These are phyloP conservation scores for Pezicula rhizophila DNA, from an alignment of 2,329 filamentous ascomycete species.

Conservation along the genomic window DNA sequence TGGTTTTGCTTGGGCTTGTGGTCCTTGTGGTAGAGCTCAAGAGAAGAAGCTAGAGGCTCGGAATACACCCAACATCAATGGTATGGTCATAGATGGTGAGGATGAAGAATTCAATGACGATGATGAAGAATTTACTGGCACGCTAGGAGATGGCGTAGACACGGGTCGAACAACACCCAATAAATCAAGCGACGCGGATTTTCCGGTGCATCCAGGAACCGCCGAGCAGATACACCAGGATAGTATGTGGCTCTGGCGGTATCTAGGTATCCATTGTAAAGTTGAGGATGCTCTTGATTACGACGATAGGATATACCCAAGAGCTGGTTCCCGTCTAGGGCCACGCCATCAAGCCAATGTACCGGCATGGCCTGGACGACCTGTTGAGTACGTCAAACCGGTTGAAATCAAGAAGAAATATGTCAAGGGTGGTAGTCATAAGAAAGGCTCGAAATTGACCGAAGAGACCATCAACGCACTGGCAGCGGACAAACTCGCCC, in stretches of 20 bases:
- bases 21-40: slow-evolving; percentile 90
- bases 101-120: slow-evolving; percentile 60
- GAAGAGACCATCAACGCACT: slow-evolving; percentile 75
- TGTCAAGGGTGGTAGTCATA: slow-evolving; percentile 53
- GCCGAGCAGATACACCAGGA: slow-evolving; percentile 87
- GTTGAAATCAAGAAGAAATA: slow-evolving; percentile 77
- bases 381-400: slow-evolving; percentile 86
- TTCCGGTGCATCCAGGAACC: slow-evolving; percentile 54
- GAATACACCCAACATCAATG: slow-evolving; percentile 71
- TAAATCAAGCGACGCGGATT: slow-evolving; percentile 49
- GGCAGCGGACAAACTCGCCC: slow-evolving; percentile 74
- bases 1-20: slow-evolving; percentile 97
- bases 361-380: slow-evolving; percentile 74
- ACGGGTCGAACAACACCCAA: slow-evolving; percentile 61
- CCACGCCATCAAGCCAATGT: slow-evolving; percentile 88
- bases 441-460: slow-evolving; percentile 69
- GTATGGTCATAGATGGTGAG: slow-evolving; percentile 57
- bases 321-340: slow-evolving; percentile 86
- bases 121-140: slow-evolving; percentile 61
- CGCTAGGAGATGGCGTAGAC: slow-evolving; percentile 41
- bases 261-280: slow-evolving; percentile 90
- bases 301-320: slow-evolving; percentile 94
- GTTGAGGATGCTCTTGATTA: slow-evolving; percentile 94
- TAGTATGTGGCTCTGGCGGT: slow-evolving; percentile 93
- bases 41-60: slow-evolving; percentile 87